Evolutionary conservation across 345 rosid species (phyloP).

Genomic region (Eucalyptus polybractea): DNA sequence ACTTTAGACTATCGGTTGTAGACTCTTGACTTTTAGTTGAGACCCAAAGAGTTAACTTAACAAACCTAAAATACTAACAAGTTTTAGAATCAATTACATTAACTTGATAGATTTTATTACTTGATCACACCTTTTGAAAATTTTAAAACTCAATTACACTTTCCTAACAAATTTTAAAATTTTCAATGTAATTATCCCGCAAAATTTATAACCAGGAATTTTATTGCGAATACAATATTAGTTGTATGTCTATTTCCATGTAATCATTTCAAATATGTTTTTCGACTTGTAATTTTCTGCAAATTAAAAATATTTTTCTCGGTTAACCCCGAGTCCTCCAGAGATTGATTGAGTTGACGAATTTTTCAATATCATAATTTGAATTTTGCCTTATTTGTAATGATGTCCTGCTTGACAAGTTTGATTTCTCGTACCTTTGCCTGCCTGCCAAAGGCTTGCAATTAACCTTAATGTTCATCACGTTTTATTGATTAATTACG

Average conservation of each 20-base stretch:
- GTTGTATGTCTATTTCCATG: not conserved
- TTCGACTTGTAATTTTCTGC: fast-evolving
- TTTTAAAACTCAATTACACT: fast-evolving
- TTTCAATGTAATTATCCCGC: fast-evolving
- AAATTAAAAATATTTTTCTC: not conserved
- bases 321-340: fast-evolving
- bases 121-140: fast-evolving
- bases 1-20: not conserved
- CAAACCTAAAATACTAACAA: too few relatives aligned
- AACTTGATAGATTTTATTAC: fast-evolving
- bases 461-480: not conserved
- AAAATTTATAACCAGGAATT: fast-evolving
- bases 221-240: fast-evolving
- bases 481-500: fast-evolving
- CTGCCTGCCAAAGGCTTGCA: not conserved
- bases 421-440: fast-evolving
- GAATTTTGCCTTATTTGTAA: not conserved
- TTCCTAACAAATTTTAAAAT: fast-evolving
- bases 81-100: too few relatives aligned
- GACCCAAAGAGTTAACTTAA: not conserved
- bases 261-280: fast-evolving
- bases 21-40: not conserved
- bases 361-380: fast-evolving
- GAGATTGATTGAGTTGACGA: fast-evolving
- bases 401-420: not conserved